Evolutionary conservation across 2,329 filamentous ascomycete genomes (phyloP), one percentile per base, ranked within the genome.

Genomic region (Aulographum hederae): DNA sequence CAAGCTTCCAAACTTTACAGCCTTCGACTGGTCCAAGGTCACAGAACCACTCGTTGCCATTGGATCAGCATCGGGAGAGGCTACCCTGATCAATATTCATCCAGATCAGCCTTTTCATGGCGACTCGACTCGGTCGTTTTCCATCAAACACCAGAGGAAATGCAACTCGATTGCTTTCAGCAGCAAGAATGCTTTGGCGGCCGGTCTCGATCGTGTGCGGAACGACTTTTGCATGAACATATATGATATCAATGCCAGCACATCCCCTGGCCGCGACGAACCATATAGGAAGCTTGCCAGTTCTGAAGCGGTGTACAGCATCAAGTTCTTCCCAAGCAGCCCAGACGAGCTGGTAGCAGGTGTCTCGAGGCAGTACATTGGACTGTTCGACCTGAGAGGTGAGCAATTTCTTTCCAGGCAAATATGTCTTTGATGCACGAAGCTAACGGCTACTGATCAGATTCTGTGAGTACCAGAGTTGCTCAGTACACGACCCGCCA

Each of bases 111-210:
- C n/a, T n/a, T n/a, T n/a, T n/a, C n/a, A n/a, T n/a, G n/a, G n/a
- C n/a, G 46, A 56, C 37, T 39, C 46, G 41, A 41, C 74, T 65
- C 32, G 81, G 68, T 44, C 77, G 31, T 69, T 84, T 37, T 69
- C 69, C 14, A 66, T 84, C 29, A 81, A 79, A 48, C 71, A 82
- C 48, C 69, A 78, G 33, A 68, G 81, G 28, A 76, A 76, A 27
- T 86, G 78, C 43, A 81, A 86, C 44, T 78, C 79, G 1, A 78
- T 89, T 26, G 74, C 79, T 3, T 84, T 89, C 54, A 86, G 73
- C 45, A 72, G 69, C 3, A 75, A 77, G 13, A 57, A 61, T 31
- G 61, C 78, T 34, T 58, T 91, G 32, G 81, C 80, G 6, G 78
- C 84, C 18, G 81, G 78, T 2, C 60, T 89, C 32, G 81, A 89